Percentiles rank a stretch among this genome's conserved stretches.
Evolutionary conservation across 768 basidiomycete species (phyloP).

Genomic region (Mycena indigotica): DNA sequence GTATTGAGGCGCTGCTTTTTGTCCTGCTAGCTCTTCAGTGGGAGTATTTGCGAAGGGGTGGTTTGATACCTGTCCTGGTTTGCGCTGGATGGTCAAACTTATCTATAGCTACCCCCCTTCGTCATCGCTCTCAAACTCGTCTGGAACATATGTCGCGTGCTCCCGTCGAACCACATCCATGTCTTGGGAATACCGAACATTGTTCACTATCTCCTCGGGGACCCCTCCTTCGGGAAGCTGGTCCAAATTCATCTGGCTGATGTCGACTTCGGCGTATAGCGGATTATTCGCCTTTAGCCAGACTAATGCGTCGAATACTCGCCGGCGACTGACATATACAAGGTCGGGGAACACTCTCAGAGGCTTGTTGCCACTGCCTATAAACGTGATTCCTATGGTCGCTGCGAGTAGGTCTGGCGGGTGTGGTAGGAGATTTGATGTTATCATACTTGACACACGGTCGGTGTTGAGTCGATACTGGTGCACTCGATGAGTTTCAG

Average conservation of each 20-base stretch:
- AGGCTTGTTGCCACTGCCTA: constrained; percentile 28
- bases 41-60: background rate
- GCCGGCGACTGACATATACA: constrained; percentile 27
- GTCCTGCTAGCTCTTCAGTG: background rate
- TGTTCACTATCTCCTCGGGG: constrained; percentile 30
- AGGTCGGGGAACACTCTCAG: constrained; percentile 21
- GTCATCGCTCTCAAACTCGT: background rate
- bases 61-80: background rate
- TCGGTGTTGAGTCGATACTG: constrained; percentile 26
- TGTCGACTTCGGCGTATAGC: constrained; percentile 28
- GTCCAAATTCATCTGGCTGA: constrained; percentile 22
- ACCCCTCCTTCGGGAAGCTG: constrained; percentile 35
- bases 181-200: constrained; percentile 24
- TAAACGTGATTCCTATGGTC: constrained; percentile 33
- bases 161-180: constrained; percentile 25
- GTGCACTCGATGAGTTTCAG: too few species aligned
- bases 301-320: constrained; percentile 26
- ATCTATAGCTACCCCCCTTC: background rate
- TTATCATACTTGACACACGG: constrained; percentile 26
- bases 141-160: constrained; percentile 34
- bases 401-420: constrained; percentile 26
- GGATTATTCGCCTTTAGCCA: constrained; percentile 38
- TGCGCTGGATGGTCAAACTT: background rate
- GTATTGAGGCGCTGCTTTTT: background rate
- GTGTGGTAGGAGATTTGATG: constrained; percentile 30